Base-by-base conservation (phyloP, 495 filamentous ascomycete genomes). In the Podospora pseudoanserina region DNA sequence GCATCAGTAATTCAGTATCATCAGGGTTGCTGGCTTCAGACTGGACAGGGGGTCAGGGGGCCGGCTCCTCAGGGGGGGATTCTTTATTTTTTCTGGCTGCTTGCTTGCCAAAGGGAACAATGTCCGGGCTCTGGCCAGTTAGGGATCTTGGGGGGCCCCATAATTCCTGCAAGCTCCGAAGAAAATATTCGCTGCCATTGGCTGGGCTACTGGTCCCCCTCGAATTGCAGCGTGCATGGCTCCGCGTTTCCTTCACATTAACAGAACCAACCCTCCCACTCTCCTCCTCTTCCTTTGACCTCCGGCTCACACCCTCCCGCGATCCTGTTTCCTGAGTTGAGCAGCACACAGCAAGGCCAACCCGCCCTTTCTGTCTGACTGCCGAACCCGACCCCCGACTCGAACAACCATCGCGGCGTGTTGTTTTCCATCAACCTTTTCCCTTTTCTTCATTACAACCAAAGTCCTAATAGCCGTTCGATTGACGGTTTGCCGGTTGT, bases 161-260 rank as follows among this genome's bases (percentile, higher is more conserved):
- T 71, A 66, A 69, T 59, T 69, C 30, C 65, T 64, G 65, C 66
- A 65, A 55, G 61, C 56, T 62, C 27, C 55, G 3, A 19, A 7
- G 9, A 7, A 3, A 7, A 67, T 67, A 73, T 73, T 76, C 59
- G 74, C 63, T 67, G 66, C 15, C 15, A 49, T 49, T 49, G 62
- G 4, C 9, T 5, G 11, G 3, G 6, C 16, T 34, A 71, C 68
- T 63, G 32, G 60, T 30, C 64, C 67, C 70, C 70, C 74, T 71
- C 71, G 68, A 75, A 73, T 67, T 74, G 71, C 70, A 72, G 67
- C 66, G 69, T 73, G 68, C 63, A 67, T 67, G 65, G 71, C 67
- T 73, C 71, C 67, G 65, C 68, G 65, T 70, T 71, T 67, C 66
- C 71, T 49, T 75, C 75, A 73, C 75, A 77, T 77, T 77, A 77